Base-by-base conservation (phyloP, 441 rosid species). In the Kokia cookei region DNA sequence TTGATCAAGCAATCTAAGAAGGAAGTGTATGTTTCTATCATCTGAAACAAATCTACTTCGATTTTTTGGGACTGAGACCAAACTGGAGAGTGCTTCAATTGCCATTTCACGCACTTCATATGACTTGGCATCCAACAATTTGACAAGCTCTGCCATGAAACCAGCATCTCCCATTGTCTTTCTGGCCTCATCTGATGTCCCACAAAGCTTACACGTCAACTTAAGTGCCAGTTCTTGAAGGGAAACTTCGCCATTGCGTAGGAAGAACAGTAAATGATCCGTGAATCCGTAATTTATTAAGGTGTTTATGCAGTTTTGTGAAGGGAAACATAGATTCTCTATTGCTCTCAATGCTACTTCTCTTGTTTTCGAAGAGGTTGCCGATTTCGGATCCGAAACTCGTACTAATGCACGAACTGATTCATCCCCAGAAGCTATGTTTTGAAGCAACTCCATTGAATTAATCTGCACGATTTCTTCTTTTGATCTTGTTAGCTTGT, bases 31-130 rank as follows among this genome's bases (percentile, higher is more conserved):
- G 80, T 84, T 88, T 32, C 65, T 80, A 48, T 95, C 96, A 10
- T 91, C 95, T 75, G 89, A 93, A 1, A 82, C 82, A 37, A 95
- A 91, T 79, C 82, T 78, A 78, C 89, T 93, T 59, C 92, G 84
- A 82, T 91, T 91, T 69, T 74, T 91, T 0, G 94, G 93, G n/a
- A 89, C 81, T 3, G 85, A 84, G 63, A 90, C 80, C 88, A 93
- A 54, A 70, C 79, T 74, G 3, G 83, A 84, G 0, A 95, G 84
- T 12, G 98, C 90, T 63, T 81, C 86, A 0, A 91, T 90, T 5
- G 99, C 98, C 90, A 88, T 87, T 81, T 90, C 93, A 1, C 98
- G 88, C 14, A 91, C 89, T 13, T 90, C 93, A 48, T 83, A 78
- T 1, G 98, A 89, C 76, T 95, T 95, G 2, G 98, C 93, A 19